Evolutionary conservation across 208 protist genomes (phyloP).

Genomic region (Trichomonas vaginalis): DNA sequence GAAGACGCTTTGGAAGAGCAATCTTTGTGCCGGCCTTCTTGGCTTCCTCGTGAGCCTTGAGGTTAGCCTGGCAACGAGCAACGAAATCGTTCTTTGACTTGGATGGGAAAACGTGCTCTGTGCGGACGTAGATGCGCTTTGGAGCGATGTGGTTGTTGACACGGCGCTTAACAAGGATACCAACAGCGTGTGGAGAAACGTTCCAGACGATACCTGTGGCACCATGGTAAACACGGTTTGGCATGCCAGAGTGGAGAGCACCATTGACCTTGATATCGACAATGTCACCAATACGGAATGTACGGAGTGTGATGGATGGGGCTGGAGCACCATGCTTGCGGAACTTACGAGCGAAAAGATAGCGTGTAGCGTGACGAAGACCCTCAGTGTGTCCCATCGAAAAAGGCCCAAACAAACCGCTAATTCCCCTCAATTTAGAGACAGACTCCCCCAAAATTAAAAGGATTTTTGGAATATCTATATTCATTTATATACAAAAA

Average conservation of each 20-base stretch:
- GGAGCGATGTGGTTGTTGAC: slow-evolving; percentile 81
- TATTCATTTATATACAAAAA: too few relatives aligned
- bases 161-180: slow-evolving; percentile 97
- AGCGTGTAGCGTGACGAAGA: slow-evolving; percentile 80
- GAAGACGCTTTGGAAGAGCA: neutral
- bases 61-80: slow-evolving; percentile 42
- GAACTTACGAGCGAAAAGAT: slow-evolving; percentile 87
- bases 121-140: slow-evolving; percentile 97
- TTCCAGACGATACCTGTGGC: slow-evolving; percentile 98
- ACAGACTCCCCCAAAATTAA: neutral
- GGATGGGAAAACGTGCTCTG: slow-evolving; percentile 91
- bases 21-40: neutral
- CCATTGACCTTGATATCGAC: slow-evolving; percentile 93
- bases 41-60: neutral
- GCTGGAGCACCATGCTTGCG: slow-evolving; percentile 66
- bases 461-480: too few relatives aligned
- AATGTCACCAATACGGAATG: slow-evolving; percentile 91
- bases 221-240: slow-evolving; percentile 99
- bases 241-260: slow-evolving; percentile 95
- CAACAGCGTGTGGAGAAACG: slow-evolving; percentile 86
- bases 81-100: slow-evolving; percentile 58
- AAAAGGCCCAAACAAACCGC: slow-evolving; percentile 57
- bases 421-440: slow-evolving; percentile 47
- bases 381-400: slow-evolving; percentile 90
- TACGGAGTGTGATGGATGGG: slow-evolving; percentile 74